Evolutionary conservation across 495 filamentous ascomycete species (phyloP), one percentile per base, ranked within the genome.

Genomic region (Cudoniella acicularis): DNA sequence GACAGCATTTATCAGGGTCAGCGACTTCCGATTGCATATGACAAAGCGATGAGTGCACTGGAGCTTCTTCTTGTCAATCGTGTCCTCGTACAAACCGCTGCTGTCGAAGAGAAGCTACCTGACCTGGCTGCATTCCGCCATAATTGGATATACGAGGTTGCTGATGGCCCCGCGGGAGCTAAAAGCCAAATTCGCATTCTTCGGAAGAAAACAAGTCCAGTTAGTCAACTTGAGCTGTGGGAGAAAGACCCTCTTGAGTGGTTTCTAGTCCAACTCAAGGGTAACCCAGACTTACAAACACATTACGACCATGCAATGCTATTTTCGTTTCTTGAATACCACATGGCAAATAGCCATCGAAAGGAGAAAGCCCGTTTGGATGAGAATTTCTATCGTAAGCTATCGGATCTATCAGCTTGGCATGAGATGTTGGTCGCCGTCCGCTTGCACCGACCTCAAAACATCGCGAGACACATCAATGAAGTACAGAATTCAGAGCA

Each of bases 351-450:
- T 11, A 45, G 46, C 18, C 22, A 22, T 3, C 23, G 16, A 23
- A 36, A 57, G 25, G 54, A 57, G 2, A 36, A 10, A 17, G 10
- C 54, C 3, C 2, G 56, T 22, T 6, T 58, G 1, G 46, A 58
- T 24, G 56, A 58, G 26, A 9, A 40, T 42, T 36, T 58, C 8
- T 58, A 36, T 13, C 2, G 3, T 9, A 6, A 21, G 20, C 27
- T 52, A 11, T 58, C 56, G 3, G 56, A 58, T 23, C 13, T 58
- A 10, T 4, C 56, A 45, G 25, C 56, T 2, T 22, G 45, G 4
- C 23, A 58, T 42, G 42, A 58, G 24, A 30, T 58, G 17, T 21
- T 50, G 6, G n/a, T 45, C 1, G 13, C 21, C 2, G 18, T 58
- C 25, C 6, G 18, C 10, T 18, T 50, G 6, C 45, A 58, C 42